These are phyloP conservation scores for Plasmodium ovale DNA, from an alignment of 169 alveolate genomes.

Conservation along the genomic window DNA sequence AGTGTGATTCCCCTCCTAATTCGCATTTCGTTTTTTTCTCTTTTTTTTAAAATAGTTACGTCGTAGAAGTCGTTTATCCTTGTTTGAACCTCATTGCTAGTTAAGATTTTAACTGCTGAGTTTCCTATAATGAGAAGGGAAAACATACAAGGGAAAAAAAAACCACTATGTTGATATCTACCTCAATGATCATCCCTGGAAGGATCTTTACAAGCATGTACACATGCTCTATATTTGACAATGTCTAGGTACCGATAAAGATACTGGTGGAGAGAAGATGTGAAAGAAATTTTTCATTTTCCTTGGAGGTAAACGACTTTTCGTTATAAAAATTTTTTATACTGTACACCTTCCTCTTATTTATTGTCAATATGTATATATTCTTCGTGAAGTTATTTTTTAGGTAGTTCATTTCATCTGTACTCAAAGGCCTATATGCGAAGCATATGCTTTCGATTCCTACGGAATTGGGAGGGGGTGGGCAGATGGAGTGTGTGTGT, in stretches of 20 bases:
- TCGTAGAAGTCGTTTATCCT: constrained; percentile 48
- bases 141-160: neutral
- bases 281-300: constrained; percentile 42
- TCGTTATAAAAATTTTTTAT: constrained; percentile 52
- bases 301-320: constrained; percentile 25
- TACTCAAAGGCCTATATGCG: constrained; percentile 62
- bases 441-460: constrained; percentile 67
- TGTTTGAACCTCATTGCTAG: constrained; percentile 53
- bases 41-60: constrained; percentile 4
- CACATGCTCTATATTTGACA: neutral
- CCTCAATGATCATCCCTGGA: neutral
- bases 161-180: neutral
- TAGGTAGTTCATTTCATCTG: constrained; percentile 19
- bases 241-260: constrained; percentile 35
- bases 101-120: constrained; percentile 63
- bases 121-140: constrained; percentile 16
- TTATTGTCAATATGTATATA: constrained; percentile 36
- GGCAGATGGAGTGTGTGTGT: neutral
- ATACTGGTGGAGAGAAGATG: constrained; percentile 56
- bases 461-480: too few relatives aligned
- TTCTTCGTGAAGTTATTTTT: constrained; percentile 25
- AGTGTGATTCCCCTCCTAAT: too few relatives aligned
- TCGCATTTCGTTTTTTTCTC: neutral
- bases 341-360: constrained; percentile 38
- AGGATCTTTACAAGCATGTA: neutral